Base-by-base conservation (phyloP, 1,284 basidiomycete genomes). In the Ustilago trichophora region DNA sequence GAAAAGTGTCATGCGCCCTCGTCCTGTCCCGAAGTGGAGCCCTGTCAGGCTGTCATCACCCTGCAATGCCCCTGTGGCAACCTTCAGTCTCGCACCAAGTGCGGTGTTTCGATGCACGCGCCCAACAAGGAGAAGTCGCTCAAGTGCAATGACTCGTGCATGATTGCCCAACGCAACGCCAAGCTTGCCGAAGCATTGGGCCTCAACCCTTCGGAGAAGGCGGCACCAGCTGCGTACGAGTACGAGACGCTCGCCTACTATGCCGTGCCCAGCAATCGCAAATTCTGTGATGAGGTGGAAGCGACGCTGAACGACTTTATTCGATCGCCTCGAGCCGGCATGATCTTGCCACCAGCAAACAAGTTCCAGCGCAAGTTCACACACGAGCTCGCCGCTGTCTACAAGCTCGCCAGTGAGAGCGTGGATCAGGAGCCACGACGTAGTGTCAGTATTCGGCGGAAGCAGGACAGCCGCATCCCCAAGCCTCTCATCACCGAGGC, bases 141-240 rank as follows among this genome's bases (percentile, higher is more conserved):
- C 35, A 72, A 70, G 53, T 80, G 78, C 68, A 80, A 65, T 40
- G 76, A 77, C 41, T 66, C 67, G 15, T 81, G 79, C 54, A 51
- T 66, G 24, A 55, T 79, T 10, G 79, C 79, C 6, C 73, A 76
- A 58, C 69, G 79, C n/a, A 81, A 81, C 40, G 75, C 77, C 12
- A 73, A 70, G 50, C 56, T 81, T 6, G 78, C 79, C 24, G 75
- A 77, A 38, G 79, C 79, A 8, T 57, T 81, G 4, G 79, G 79
- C 15, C 65, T 81, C 22, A 75, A 73, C 43, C 63, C 64, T 2
- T 52, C 59, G 7, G 58, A 72, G 34, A 71, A 68, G 41, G 41
- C 55, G 7, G 70, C 60, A 12, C 59, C 67, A 3, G 71, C 64
- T 5, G 21, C 49, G 6, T 76, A 75, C 56, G 60, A 66, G 10